Conservation (phyloP, 805 yeast genomes). For the Hyphopichia homilentoma region DNA sequence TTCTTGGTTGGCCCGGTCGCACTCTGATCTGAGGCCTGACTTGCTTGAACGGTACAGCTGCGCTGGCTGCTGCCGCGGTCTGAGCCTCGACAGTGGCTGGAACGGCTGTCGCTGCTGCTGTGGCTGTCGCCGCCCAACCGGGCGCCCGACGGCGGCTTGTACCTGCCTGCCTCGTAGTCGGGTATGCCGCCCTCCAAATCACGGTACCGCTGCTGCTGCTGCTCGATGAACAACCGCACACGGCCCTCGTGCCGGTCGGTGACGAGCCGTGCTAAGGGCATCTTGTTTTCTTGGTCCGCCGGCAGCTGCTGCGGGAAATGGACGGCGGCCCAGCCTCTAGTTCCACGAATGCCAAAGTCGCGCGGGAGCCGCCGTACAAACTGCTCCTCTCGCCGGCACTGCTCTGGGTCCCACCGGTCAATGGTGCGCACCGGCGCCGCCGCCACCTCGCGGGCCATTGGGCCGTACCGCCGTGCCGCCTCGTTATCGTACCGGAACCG, state of each 20-base stretch:
- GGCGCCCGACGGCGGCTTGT: neutral
- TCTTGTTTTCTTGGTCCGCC: too few relatives aligned
- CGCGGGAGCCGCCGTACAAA: slow-evolving; percentile 12
- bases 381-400: slow-evolving; percentile 25
- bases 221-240: neutral
- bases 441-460: slow-evolving; percentile 10
- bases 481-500: slow-evolving; percentile 11
- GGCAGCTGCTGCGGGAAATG: too few relatives aligned
- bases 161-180: neutral
- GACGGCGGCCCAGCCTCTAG: too few relatives aligned
- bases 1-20: too few relatives aligned
- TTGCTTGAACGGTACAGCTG: too few relatives aligned
- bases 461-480: slow-evolving; percentile 13
- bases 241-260: too few relatives aligned
- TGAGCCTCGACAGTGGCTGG: too few relatives aligned
- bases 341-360: too few relatives aligned
- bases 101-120: neutral
- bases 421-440: slow-evolving; percentile 19
- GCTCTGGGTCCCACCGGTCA: slow-evolving; percentile 30
- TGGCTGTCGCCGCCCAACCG: slow-evolving; percentile 1
- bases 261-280: too few relatives aligned
- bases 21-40: too few relatives aligned
- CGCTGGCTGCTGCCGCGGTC: too few relatives aligned
- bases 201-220: slow-evolving; percentile 2
- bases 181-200: slow-evolving; percentile 6